Evolutionary conservation across 2,329 filamentous ascomycete species (phyloP), one percentile per base, ranked within the genome.

Genomic region (Pseudocercospora fuligena): DNA sequence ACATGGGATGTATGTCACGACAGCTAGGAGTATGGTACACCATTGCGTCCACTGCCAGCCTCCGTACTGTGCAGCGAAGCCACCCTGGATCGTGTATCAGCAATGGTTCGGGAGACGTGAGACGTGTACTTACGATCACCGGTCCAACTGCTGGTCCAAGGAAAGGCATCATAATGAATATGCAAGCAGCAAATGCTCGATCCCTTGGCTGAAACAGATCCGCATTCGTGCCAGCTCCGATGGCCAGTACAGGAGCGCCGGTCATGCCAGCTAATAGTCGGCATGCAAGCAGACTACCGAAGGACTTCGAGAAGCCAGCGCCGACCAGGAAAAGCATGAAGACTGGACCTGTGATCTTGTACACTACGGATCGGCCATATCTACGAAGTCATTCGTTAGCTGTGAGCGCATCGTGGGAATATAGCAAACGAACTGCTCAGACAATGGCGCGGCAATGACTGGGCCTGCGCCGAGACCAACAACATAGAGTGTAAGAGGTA

Each of bases 401-500:
- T 16, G 21, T 54, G 25, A 14, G 6, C 14, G 23, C 23, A 16
- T 81, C 0, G 82, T 66, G 0, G 78, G 78, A 16, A 19, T 66
- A 66, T 84, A 82, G 5, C 84, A 85, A 3, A 87, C 87, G 7
- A 88, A 90, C 73, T 80, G 60, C 75, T 78, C 33, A 29, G 64
- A 66, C 16, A 81, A 56, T 2, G 79, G 79, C 14, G 78, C 74
- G 8, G 74, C 75, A 12, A 80, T 82, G 0, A 87, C 86, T 1
- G 91, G 91, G 0, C 90, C 91, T 63, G 90, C 87, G 1, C 89
- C 91, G 56, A 92, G 90, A 0, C 79, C 79, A 7, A 90, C 76
- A 5, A 88, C 84, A 74, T 88, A 91, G 5, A 89, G 0, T 43
- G 71, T 66, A 36, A 90, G 74, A 0, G 86, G 85, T 0, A 90